These are phyloP conservation scores for Kodamaea lidongshanica DNA, from an alignment of 805 yeast species.

Conservation along the genomic window DNA sequence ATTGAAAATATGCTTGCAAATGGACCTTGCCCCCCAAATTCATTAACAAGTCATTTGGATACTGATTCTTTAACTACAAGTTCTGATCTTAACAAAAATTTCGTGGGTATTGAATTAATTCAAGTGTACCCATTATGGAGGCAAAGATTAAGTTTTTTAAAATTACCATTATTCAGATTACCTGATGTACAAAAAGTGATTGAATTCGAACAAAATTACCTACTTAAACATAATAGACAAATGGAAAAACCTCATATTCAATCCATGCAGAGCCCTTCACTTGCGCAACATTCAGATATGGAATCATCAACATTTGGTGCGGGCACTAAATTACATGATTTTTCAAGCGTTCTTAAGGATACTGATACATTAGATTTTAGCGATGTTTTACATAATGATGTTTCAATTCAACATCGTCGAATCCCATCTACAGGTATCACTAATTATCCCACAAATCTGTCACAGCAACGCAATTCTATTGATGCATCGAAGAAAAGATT, in stretches of 20 bases:
- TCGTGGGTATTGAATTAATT: constrained; percentile 22
- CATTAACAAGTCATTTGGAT: constrained; percentile 4
- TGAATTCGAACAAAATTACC: constrained; percentile 14
- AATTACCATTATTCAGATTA: constrained; percentile 41
- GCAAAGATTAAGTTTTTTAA: constrained; percentile 24
- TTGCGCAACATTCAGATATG: background rate
- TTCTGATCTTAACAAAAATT: too few relatives aligned
- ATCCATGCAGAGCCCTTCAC: background rate
- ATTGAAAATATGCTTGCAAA: constrained; percentile 17
- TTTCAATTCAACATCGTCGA: too few relatives aligned
- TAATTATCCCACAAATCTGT: too few relatives aligned
- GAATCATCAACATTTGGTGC: constrained; percentile 6
- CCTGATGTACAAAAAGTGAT: constrained; percentile 34
- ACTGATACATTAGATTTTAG: constrained; percentile 24
- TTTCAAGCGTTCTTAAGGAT: constrained; percentile 31
- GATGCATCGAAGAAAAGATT: constrained; percentile 1
- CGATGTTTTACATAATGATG: too few relatives aligned
- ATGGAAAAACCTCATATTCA: too few relatives aligned
- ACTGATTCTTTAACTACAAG: constrained; percentile 22
- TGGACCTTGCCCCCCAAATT: too few relatives aligned
- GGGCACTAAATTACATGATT: constrained; percentile 25
- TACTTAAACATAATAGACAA: constrained; percentile 8
- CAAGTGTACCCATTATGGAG: constrained; percentile 36
- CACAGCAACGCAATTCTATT: too few relatives aligned
- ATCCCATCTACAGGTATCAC: too few relatives aligned